Evolutionary conservation across 2,329 filamentous ascomycete genomes (phyloP), one percentile per base, ranked within the genome.

Genomic region (Aspergillus sp.): DNA sequence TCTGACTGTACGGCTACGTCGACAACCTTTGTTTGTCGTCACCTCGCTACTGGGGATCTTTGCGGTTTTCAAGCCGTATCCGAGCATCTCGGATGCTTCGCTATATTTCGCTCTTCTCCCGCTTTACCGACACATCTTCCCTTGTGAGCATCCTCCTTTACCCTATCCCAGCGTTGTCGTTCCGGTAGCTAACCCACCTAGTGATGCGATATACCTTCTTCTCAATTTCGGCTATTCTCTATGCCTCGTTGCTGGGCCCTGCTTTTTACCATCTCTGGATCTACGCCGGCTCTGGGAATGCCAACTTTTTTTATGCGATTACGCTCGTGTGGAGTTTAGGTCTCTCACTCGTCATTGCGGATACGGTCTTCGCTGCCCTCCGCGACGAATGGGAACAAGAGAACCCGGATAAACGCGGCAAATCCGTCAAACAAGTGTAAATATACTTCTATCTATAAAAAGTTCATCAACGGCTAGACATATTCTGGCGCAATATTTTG

Each of bases 241-340:
- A 99, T 74, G 88, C 91, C 22, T 89, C 88, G 3, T 88, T 96
- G 61, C 83, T 99, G 0, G 95, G 95, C 0, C 95, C 95, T 1
- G 92, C 93, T 0, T 99, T 99, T 72, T 96, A 98, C 73, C 88
- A 99, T 71, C 80, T 99, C 5, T 99, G 95, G 95, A 93, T 99
- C 57, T 99, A 98, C 70, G 95, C 95, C 2, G 95, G 95, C 49
- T 96, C 92, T 56, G 95, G 95, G 26, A 99, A 99, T 68, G 95
- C 95, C 58, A 99, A 99, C 73, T 99, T 99, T 78, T 99, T 99
- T 78, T 99, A 99, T 71, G 95, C 95, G 63, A 98, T 99, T 67
- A 99, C 95, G 0, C 79, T 99, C n/a, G 95, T 99, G 0, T 99
- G 95, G 95, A 96, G 91, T 70, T 74, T 99, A 22, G 95, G 91